Percentiles rank a stretch among this genome's conserved stretches.
Evolutionary conservation across 768 basidiomycete species (phyloP).

Genomic region (Boletus huronensis): DNA sequence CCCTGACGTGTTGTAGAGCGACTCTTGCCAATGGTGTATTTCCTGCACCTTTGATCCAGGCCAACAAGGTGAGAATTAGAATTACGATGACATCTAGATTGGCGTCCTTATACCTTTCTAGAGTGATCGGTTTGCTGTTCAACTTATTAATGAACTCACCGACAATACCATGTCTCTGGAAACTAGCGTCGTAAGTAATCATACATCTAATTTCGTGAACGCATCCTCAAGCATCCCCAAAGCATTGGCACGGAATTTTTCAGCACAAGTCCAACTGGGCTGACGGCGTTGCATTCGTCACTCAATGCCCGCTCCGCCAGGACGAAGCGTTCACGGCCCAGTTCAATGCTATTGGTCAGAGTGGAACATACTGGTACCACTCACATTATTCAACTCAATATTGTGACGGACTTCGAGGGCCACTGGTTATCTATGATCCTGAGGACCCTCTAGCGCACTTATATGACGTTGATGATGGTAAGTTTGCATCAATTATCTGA

Average conservation of each 20-base stretch:
- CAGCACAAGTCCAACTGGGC: conserved; percentile 31
- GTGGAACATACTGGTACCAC: conserved; percentile 51
- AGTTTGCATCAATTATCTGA: neutral
- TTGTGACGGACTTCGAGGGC: conserved; percentile 43
- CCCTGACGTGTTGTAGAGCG: conserved; percentile 28
- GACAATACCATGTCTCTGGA: conserved; percentile 45
- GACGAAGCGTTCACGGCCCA: conserved; percentile 34
- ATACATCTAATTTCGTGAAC: neutral
- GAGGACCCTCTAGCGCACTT: conserved; percentile 38
- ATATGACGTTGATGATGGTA: conserved; percentile 48
- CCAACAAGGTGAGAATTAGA: conserved; percentile 34
- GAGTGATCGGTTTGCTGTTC: conserved; percentile 38
- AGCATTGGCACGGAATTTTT: conserved; percentile 34
- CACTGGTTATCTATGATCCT: conserved; percentile 45
- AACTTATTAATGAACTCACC: conserved; percentile 43
- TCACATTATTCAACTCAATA: conserved; percentile 37
- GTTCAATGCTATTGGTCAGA: conserved; percentile 33
- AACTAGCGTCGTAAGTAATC: conserved; percentile 39
- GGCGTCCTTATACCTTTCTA: conserved; percentile 14
- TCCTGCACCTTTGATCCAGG: conserved; percentile 45
- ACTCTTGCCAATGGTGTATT: conserved; percentile 43
- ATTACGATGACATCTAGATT: neutral
- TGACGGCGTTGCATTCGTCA: conserved; percentile 38
- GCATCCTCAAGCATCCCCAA: conserved; percentile 14
- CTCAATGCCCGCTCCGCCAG: conserved; percentile 41